Base-by-base conservation (phyloP, 2,329 filamentous ascomycete genomes). In the Diaporthe aspalathi region DNA sequence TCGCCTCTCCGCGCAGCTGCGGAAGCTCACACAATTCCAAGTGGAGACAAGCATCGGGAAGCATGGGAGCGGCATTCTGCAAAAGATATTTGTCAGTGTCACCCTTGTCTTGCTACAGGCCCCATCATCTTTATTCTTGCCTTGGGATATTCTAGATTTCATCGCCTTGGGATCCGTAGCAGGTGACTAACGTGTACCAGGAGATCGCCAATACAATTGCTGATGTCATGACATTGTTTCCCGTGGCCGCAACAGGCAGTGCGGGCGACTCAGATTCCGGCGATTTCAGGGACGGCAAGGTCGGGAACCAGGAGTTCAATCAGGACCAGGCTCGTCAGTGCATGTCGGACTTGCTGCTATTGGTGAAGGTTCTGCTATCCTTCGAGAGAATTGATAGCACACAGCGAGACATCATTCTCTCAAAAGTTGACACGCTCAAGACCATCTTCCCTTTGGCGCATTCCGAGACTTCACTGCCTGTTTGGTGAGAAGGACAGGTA, bases 161-260 rank as follows among this genome's bases (percentile, higher is more conserved):
- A 32, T 32, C 32, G 8, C 32, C 8, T 32, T 32, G 32, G 5
- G 32, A 32, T 8, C 32, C 32, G 8, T 32, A 32, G 32, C 32
- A 32, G 32, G 8, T 5, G 32, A 32, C 8, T 32, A 32, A 32
- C 8, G 32, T 32, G 32, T 32, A 32, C 5, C 32, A 32, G 32
- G 88, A 90, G 75, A 88, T 90, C 72, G 86, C 87, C 0, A 88
- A 87, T 76, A 89, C 87, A 2, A 87, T 90, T 56, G 87, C 87
- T 11, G 88, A 90, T 73, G 88, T 90, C 2, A 82, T 89, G 27
- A 85, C 87, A 54, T 79, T 89, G 17, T 85, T 86, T 0, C 81
- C 83, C 8, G 82, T 81, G 0, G 67, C 54, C 20, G 82, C 83
- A 0, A 77, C 84, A 5, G 81, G 85, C 49, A 85, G 87, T 38